Base-by-base conservation (phyloP, 345 rosid genomes). In the Hibiscus mutabilis region DNA sequence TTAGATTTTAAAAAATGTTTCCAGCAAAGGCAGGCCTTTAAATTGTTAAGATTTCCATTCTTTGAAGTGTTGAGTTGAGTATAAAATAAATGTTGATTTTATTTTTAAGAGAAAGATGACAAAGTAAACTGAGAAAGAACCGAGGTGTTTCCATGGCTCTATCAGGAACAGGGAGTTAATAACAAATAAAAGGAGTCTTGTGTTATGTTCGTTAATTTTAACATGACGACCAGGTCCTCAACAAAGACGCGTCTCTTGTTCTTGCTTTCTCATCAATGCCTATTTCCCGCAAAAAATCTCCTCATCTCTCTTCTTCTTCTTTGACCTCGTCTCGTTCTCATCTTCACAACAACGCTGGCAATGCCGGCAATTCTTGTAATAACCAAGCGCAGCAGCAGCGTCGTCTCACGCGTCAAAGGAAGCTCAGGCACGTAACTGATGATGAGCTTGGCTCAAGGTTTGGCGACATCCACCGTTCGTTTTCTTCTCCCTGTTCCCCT, bases 371-470 rank as follows among this genome's bases (percentile, higher is more conserved):
- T 58, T 46, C 58, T 40, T 3, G n/a, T 22, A 44, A 49, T 3
- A 58, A 52, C 70, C 74, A 72, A 27, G 66, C 2, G 44, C 75
- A 47, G 25, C 60, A 25, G 37, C 62, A 47, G 37, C 77, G 77
- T 33, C 82, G 69, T 71, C 86, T 89, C 44, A 86, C 82, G 13
- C 78, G 90, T 27, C 79, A 69, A 80, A 82, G 79, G 78, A 89
- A 85, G 84, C 79, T 84, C 62, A 77, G 90, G 77, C 78, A 84
- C 73, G 77, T 69, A 46, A 78, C 77, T 14, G 84, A 75, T 51
- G 83, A 76, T 27, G 84, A 89, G 56, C 71, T 85, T 13, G 88
- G 87, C 29, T 70, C 76, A 68, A 71, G 56, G 33, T 35, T 64
- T 22, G 42, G 10, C 2, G 63, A 56, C 29, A 40, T 25, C 3